Conservation (phyloP, 179 eudicot species). For the Spinacia oleracea region DNA sequence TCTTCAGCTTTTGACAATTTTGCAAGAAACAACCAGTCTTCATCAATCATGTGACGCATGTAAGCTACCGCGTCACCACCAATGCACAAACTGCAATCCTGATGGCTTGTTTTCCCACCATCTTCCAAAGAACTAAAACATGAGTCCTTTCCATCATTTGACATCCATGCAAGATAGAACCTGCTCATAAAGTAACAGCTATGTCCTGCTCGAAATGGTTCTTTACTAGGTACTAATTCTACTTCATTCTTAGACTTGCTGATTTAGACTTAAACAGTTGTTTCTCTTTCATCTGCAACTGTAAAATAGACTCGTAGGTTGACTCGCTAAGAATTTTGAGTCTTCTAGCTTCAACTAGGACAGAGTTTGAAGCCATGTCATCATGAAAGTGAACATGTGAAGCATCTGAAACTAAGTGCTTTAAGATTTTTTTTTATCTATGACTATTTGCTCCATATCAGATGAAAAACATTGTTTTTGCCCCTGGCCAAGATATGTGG, state of each 20-base stretch:
- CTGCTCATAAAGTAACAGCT: constrained; percentile 75
- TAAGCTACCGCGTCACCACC: constrained; percentile 38
- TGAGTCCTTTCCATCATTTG: constrained; percentile 16
- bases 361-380: constrained; percentile 40
- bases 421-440: constrained; percentile 36
- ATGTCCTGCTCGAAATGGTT: constrained; percentile 49
- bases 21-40: constrained; percentile 89
- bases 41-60: constrained; percentile 76
- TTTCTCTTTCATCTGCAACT: constrained; percentile 57
- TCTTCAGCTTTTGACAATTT: constrained; percentile 38
- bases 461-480: constrained; percentile 18
- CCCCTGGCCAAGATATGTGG: constrained; percentile 29
- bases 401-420: constrained; percentile 34
- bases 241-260: constrained; percentile 28
- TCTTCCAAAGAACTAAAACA: constrained; percentile 12
- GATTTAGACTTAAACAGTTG: constrained; percentile 47
- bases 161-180: constrained; percentile 59
- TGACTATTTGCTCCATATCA: constrained; percentile 50
- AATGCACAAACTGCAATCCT: constrained; percentile 43
- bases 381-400: constrained; percentile 51
- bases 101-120: constrained; percentile 21
- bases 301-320: constrained; percentile 45
- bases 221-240: constrained; percentile 14
- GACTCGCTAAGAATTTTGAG: constrained; percentile 58
- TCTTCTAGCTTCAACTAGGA: constrained; percentile 58